phyloP scores from a whole-genome alignment of 345 rosid genomes.

The Noccaea bulbosa region DNA sequence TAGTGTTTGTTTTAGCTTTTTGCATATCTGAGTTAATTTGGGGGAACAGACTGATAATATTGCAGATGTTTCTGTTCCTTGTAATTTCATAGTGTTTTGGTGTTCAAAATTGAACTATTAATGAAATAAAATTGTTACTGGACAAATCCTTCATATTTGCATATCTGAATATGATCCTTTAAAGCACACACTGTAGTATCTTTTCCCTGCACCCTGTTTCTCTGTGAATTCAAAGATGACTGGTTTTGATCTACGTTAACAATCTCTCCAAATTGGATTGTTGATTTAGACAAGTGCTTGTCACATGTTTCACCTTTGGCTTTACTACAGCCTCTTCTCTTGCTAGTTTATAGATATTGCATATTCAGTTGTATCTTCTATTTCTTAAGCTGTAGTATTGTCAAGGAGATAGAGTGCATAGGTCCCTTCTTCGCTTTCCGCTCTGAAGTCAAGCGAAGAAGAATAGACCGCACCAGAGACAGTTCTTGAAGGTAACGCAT shows the following conservation, averaged over 20 bases:
- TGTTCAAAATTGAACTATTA: conserved; percentile 27
- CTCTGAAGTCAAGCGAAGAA: neutral
- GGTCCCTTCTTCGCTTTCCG: neutral
- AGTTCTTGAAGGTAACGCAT: conserved; percentile 16
- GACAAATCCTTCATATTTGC: conserved; percentile 16
- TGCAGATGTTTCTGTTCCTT: conserved; percentile 32
- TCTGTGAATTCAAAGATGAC: neutral
- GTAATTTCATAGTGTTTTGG: conserved; percentile 18
- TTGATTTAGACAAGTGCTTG: too few species aligned
- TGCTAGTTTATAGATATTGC: neutral
- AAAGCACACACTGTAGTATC: neutral
- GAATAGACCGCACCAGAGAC: neutral
- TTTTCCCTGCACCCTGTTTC: neutral
- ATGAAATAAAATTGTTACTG: conserved; percentile 31
- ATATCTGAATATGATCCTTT: conserved; percentile 1
- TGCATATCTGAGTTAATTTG: conserved; percentile 22
- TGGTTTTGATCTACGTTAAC: neutral
- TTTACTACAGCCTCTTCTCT: neutral
- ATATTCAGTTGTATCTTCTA: neutral
- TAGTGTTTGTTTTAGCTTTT: conserved; percentile 37
- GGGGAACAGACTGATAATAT: conserved; percentile 31
- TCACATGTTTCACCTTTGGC: too few species aligned
- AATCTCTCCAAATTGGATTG: neutral
- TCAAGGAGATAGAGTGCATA: neutral
- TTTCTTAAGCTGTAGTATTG: neutral